Evolutionary conservation across 1,139 yeast species (phyloP).

Genomic region (Wickerhamiella infanticola): DNA sequence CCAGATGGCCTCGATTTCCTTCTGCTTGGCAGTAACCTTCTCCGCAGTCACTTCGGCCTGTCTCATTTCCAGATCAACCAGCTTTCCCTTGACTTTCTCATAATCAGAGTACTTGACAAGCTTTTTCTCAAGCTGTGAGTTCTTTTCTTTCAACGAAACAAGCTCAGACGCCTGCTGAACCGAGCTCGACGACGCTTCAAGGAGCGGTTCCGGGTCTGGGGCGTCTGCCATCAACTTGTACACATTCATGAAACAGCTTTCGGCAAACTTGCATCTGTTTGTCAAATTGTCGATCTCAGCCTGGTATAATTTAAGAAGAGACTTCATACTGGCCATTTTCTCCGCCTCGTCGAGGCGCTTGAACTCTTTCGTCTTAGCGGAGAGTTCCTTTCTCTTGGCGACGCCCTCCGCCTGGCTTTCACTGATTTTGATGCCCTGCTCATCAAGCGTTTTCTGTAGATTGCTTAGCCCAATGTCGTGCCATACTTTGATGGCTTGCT

Average conservation of each 20-base stretch:
- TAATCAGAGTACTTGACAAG: slow-evolving; percentile 60
- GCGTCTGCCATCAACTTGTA: slow-evolving; percentile 73
- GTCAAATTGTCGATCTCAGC: slow-evolving; percentile 75
- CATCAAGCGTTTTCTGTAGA: slow-evolving; percentile 58
- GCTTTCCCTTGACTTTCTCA: slow-evolving; percentile 50
- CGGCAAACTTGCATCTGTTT: slow-evolving; percentile 59
- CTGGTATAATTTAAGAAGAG: slow-evolving; percentile 66
- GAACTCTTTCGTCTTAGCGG: slow-evolving; percentile 69
- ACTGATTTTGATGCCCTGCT: slow-evolving; percentile 57
- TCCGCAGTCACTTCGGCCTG: slow-evolving; percentile 20
- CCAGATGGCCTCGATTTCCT: slow-evolving; percentile 26
- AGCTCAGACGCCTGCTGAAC: slow-evolving; percentile 45
- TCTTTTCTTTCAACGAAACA: slow-evolving; percentile 37
- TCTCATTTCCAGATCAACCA: slow-evolving; percentile 35
- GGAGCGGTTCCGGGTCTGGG: slow-evolving; percentile 79
- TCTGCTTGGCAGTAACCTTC: slow-evolving; percentile 24
- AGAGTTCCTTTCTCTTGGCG: slow-evolving; percentile 56
- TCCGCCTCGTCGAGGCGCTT: slow-evolving; percentile 51
- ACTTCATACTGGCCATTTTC: slow-evolving; percentile 51
- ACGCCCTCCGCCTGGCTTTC: slow-evolving; percentile 54
- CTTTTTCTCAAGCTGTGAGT: slow-evolving; percentile 42
- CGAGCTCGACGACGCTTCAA: slow-evolving; percentile 44
- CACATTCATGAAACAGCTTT: slow-evolving; percentile 53
- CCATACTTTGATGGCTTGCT: slow-evolving; percentile 65
- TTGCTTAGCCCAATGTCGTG: slow-evolving; percentile 51